phyloP scores from a whole-genome alignment of 768 basidiomycete genomes.

The Lactarius evosmus region DNA sequence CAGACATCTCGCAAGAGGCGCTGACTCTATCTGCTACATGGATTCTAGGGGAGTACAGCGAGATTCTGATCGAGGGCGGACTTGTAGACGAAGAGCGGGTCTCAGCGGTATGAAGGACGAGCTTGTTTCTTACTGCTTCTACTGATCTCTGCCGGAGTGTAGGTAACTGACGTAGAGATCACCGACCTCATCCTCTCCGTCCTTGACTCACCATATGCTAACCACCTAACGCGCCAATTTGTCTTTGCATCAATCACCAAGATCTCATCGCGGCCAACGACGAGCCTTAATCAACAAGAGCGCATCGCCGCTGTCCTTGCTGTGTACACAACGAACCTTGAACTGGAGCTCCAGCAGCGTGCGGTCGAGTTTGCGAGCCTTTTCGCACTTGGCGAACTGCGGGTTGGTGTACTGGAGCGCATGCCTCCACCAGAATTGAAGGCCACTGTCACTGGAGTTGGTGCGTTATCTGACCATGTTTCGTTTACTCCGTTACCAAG shows the following conservation, averaged over 20 bases:
- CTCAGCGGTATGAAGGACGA: constrained; percentile 48
- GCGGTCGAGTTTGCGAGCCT: constrained; percentile 92
- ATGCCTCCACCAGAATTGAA: constrained; percentile 99
- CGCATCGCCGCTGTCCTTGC: constrained; percentile 75
- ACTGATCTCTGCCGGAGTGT: neutral
- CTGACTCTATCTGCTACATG: constrained; percentile 91
- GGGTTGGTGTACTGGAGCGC: constrained; percentile 85
- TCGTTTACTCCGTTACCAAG: neutral
- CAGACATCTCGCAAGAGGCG: constrained; percentile 95
- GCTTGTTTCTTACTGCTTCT: constrained; percentile 10
- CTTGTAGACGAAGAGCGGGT: constrained; percentile 73
- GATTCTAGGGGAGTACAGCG: constrained; percentile 96
- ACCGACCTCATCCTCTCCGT: constrained; percentile 83
- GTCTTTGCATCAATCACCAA: constrained; percentile 88
- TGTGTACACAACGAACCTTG: constrained; percentile 82
- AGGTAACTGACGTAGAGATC: constrained; percentile 81
- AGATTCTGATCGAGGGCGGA: constrained; percentile 82
- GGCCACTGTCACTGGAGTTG: constrained; percentile 92
- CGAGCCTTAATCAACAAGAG: constrained; percentile 63
- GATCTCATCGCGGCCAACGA: constrained; percentile 76
- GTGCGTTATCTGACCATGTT: constrained; percentile 42
- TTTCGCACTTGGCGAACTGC: constrained; percentile 71
- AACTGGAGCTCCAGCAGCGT: constrained; percentile 93
- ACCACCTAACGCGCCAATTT: constrained; percentile 88
- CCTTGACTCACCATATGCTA: constrained; percentile 91